A percentile compares a stretch with the other conserved stretches of the same genome.
These are phyloP conservation scores for Fistulina hepatica DNA, from an alignment of 1,284 basidiomycete genomes.

Conservation along the genomic window DNA sequence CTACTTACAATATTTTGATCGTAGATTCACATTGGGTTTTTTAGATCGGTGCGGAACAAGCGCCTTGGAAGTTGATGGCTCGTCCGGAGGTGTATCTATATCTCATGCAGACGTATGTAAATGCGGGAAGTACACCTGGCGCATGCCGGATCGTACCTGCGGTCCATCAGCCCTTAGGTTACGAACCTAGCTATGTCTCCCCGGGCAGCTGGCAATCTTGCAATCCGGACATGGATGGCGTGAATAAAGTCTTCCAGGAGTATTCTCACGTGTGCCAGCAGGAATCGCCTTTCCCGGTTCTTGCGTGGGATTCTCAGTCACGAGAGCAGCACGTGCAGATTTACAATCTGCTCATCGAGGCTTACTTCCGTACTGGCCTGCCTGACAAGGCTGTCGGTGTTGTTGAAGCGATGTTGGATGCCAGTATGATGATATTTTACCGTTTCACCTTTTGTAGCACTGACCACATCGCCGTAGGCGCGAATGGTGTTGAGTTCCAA, in stretches of 20 bases:
- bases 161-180: too few relatives aligned
- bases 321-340: constrained; percentile 34
- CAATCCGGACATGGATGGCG: neutral
- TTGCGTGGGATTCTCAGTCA: neutral
- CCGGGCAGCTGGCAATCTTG: neutral
- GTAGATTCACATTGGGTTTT: too few relatives aligned
- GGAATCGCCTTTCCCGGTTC: too few relatives aligned
- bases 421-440: too few relatives aligned
- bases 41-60: too few relatives aligned
- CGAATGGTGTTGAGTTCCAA: constrained; percentile 29
- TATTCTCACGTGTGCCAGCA: neutral
- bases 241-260: neutral
- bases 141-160: too few relatives aligned
- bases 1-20: too few relatives aligned
- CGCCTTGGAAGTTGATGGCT: too few relatives aligned
- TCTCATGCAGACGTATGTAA: neutral
- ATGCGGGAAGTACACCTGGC: too few relatives aligned
- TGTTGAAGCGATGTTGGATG: constrained; percentile 65
- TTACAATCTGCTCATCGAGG: constrained; percentile 69
- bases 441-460: too few relatives aligned
- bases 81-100: neutral
- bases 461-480: constrained; percentile 24
- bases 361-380: constrained; percentile 60
- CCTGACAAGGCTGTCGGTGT: constrained; percentile 56
- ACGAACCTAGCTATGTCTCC: too few relatives aligned